These are phyloP conservation scores for Pseudozyma pruni DNA, from an alignment of 1,284 basidiomycete genomes.

Conservation along the genomic window DNA sequence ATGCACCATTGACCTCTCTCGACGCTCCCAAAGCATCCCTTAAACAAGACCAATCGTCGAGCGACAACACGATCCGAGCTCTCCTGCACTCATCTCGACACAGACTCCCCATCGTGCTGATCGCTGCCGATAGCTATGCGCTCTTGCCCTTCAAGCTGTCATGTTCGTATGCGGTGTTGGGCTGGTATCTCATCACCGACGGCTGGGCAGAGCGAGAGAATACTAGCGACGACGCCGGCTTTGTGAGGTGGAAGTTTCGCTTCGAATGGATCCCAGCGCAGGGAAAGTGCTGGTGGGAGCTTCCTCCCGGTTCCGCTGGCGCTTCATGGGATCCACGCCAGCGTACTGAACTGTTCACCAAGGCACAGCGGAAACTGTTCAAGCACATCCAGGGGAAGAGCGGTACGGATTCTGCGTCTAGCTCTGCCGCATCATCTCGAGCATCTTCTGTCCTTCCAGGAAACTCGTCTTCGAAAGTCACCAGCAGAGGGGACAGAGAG, in stretches of 20 bases:
- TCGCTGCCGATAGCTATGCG: conserved; percentile 40
- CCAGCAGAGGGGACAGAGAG: conserved; percentile 1
- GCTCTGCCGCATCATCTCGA: background rate
- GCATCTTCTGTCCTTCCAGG: background rate
- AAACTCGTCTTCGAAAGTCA: background rate
- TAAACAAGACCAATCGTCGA: conserved; percentile 39
- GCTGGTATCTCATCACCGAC: conserved; percentile 56
- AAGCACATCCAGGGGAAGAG: conserved; percentile 11
- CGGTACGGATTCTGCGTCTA: background rate
- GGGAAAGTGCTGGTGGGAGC: conserved; percentile 47
- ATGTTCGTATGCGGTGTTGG: conserved; percentile 51
- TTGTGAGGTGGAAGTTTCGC: conserved; percentile 53
- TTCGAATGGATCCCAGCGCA: conserved; percentile 52
- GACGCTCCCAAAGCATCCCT: conserved; percentile 16
- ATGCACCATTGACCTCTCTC: background rate
- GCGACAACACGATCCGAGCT: conserved; percentile 32
- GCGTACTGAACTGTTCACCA: conserved; percentile 15
- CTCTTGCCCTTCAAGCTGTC: conserved; percentile 37
- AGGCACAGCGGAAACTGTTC: conserved; percentile 9
- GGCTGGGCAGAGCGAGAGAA: conserved; percentile 44
- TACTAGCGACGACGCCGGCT: background rate
- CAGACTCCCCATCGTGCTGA: conserved; percentile 38
- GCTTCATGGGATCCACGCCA: conserved; percentile 27
- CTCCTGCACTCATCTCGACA: conserved; percentile 37
- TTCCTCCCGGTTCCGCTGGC: background rate